Conservation (phyloP, 805 yeast genomes). For the Ogataea methylovora region DNA sequence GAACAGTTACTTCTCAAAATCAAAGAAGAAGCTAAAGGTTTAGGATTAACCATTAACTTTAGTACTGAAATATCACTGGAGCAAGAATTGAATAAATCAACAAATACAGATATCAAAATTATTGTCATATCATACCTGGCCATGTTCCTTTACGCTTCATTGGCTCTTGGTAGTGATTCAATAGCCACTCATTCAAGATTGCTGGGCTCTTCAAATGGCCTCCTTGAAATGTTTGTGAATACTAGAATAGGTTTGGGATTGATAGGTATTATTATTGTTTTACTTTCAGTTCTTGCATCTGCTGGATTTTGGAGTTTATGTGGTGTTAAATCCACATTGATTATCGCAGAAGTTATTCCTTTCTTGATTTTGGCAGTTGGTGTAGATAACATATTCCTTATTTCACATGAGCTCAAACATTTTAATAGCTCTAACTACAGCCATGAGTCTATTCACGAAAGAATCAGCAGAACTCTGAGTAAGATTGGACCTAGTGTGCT, state of each 20-base stretch:
- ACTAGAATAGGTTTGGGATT: conserved; percentile 75
- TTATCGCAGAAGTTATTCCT: conserved; percentile 95
- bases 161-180: conserved; percentile 59
- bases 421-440: conserved; percentile 32
- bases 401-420: conserved; percentile 68
- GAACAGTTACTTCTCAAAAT: conserved; percentile 46
- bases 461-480: conserved; percentile 59
- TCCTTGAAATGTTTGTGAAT: conserved; percentile 21
- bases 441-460: conserved; percentile 42
- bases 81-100: conserved; percentile 74
- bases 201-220: neutral
- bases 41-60: conserved; percentile 61
- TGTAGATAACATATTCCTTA: conserved; percentile 86
- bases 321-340: conserved; percentile 82
- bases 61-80: conserved; percentile 80
- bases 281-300: conserved; percentile 72
- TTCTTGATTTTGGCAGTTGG: conserved; percentile 90
- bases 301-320: conserved; percentile 71
- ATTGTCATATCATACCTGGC: conserved; percentile 67
- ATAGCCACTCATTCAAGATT: neutral
- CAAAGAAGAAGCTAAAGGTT: conserved; percentile 34
- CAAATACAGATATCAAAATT: conserved; percentile 70
- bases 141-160: conserved; percentile 85
- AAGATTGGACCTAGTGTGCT: conserved; percentile 84
- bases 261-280: conserved; percentile 76